Conservation (phyloP, 768 basidiomycete species). For the Lactarius quietus region DNA sequence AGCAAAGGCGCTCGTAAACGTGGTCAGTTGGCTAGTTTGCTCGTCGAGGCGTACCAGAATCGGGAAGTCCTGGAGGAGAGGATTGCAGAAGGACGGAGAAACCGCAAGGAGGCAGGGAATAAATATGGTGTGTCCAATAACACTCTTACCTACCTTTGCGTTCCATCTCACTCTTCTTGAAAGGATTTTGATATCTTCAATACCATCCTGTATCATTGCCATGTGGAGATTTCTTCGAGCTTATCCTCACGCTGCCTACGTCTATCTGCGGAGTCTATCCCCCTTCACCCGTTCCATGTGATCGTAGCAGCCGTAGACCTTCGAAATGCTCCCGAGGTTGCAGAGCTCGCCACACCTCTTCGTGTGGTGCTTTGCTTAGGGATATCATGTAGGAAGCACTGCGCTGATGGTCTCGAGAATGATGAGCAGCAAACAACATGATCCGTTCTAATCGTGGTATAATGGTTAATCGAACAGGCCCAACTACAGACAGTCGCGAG, state of each 20-base stretch:
- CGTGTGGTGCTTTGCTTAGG: not conserved
- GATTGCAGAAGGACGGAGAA: slow-evolving; percentile 78
- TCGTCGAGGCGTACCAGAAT: slow-evolving; percentile 81
- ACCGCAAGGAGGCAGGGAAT: slow-evolving; percentile 86
- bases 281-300: not conserved
- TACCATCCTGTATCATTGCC: not conserved
- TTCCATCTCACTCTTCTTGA: not conserved
- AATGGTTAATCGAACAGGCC: not conserved
- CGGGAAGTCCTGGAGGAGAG: slow-evolving; percentile 78
- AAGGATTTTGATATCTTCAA: slow-evolving; percentile 18
- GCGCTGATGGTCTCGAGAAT: too few species aligned
- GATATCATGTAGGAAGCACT: not conserved
- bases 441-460: not conserved
- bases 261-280: not conserved
- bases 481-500: not conserved
- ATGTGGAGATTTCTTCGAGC: not conserved
- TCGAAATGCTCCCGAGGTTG: not conserved
- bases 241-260: not conserved
- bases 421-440: too few species aligned
- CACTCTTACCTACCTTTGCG: not conserved
- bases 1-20: slow-evolving; percentile 66
- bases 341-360: not conserved
- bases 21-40: slow-evolving; percentile 75
- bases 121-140: slow-evolving; percentile 68
- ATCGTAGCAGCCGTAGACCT: not conserved